These are phyloP conservation scores for Hypomontagnella submonticulosa DNA, from an alignment of 495 filamentous ascomycete species.

Conservation along the genomic window DNA sequence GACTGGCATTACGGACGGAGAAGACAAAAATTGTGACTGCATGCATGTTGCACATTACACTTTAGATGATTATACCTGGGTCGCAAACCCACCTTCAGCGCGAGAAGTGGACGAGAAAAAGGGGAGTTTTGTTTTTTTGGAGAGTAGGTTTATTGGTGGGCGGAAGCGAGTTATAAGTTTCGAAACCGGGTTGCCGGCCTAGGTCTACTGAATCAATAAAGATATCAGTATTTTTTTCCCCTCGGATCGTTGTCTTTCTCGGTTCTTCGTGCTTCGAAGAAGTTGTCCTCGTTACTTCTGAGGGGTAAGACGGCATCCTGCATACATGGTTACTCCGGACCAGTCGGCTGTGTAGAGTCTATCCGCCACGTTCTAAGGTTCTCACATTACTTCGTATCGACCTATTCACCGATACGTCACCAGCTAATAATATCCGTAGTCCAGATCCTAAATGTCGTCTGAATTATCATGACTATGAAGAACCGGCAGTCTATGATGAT, in stretches of 20 bases:
- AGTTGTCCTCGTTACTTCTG: no score
- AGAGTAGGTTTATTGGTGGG: constrained; percentile 12
- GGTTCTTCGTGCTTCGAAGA: no score
- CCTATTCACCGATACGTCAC: no score
- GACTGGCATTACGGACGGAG: constrained; percentile 31
- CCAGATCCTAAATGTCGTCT: constrained; percentile 6
- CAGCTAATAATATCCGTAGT: not conserved
- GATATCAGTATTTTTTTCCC: constrained; percentile 22
- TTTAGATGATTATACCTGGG: constrained; percentile 40
- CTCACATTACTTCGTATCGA: no score
- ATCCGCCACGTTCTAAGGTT: no score
- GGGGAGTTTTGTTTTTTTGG: constrained; percentile 4
- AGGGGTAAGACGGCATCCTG: no score
- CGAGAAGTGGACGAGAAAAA: not conserved
- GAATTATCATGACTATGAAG: constrained; percentile 1
- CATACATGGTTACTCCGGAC: no score
- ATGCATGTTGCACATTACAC: constrained; percentile 22
- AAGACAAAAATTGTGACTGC: constrained; percentile 24
- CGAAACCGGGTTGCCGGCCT: constrained; percentile 12
- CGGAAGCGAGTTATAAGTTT: constrained; percentile 18
- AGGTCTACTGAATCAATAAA: constrained; percentile 32
- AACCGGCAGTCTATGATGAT: constrained; percentile 20
- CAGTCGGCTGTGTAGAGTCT: no score
- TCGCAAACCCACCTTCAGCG: constrained; percentile 17
- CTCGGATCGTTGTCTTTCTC: not conserved